A percentile compares a stretch with the other conserved stretches of the same genome.
Evolutionary conservation across 805 yeast genomes (phyloP).

Genomic region (Metschnikowia cerradonensis): DNA sequence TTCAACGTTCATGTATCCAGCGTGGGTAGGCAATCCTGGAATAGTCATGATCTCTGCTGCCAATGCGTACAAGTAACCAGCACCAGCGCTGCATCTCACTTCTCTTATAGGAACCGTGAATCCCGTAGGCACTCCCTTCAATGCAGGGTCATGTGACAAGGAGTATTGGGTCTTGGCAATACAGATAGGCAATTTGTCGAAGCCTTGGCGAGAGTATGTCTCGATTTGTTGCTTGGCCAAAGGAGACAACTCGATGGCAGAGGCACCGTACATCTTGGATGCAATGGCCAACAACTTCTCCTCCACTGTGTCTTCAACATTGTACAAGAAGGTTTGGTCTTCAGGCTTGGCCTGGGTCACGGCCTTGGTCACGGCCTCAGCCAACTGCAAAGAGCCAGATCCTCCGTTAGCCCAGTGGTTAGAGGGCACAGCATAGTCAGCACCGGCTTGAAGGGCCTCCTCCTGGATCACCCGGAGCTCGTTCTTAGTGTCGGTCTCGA

Average conservation of each 20-base stretch:
- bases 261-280: slow-evolving; percentile 89
- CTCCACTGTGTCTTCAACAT: slow-evolving; percentile 67
- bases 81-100: slow-evolving; percentile 91
- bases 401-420: slow-evolving; percentile 98
- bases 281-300: slow-evolving; percentile 78
- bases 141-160: slow-evolving; percentile 84
- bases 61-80: slow-evolving; percentile 92
- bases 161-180: slow-evolving; percentile 98
- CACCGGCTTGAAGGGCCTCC: slow-evolving; percentile 88
- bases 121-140: slow-evolving; percentile 94
- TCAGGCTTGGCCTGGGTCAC: slow-evolving; percentile 30
- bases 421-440: slow-evolving; percentile 82
- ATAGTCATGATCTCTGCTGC: slow-evolving; percentile 97
- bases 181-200: slow-evolving; percentile 87
- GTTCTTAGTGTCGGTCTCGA: slow-evolving; percentile 73
- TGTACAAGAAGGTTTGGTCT: slow-evolving; percentile 57
- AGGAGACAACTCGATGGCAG: slow-evolving; percentile 73
- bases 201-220: slow-evolving; percentile 81
- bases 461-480: slow-evolving; percentile 78
- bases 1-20: slow-evolving; percentile 97
- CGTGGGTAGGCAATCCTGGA: slow-evolving; percentile 94
- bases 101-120: slow-evolving; percentile 93
- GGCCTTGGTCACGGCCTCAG: slow-evolving; percentile 77
- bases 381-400: slow-evolving; percentile 78
- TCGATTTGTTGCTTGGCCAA: slow-evolving; percentile 79